A percentile compares a stretch with the other conserved stretches of the same genome.
Evolutionary conservation across 176 grass and related monocot species (phyloP).

Genomic region (Microstegium vimineum): DNA sequence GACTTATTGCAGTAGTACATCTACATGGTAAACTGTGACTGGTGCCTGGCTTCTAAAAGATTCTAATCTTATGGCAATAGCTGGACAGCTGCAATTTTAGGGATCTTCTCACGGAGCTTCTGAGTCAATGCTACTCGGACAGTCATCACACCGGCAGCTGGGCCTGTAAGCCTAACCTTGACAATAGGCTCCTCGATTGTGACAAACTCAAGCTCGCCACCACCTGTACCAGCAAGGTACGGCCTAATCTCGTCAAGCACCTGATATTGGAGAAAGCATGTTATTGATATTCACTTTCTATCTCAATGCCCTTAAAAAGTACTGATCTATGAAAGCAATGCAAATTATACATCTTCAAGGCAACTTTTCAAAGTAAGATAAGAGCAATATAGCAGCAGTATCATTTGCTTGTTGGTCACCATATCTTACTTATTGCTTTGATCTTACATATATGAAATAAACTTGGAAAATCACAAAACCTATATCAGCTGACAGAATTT

Average conservation of each 20-base stretch:
- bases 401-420: background rate
- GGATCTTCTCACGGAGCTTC: conserved; percentile 96
- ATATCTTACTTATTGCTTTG: background rate
- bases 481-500: background rate
- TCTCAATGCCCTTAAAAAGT: background rate
- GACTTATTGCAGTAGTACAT: conserved; percentile 23
- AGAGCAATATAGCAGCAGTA: background rate
- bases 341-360: background rate
- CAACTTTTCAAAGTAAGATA: background rate
- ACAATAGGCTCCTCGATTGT: conserved; percentile 79
- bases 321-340: background rate
- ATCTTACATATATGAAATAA: background rate
- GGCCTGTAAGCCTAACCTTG: conserved; percentile 79
- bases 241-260: conserved; percentile 97
- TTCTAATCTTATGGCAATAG: conserved; percentile 48
- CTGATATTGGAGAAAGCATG: conserved; percentile 30
- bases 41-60: background rate
- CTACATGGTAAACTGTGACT: conserved; percentile 1
- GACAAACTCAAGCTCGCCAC: conserved; percentile 87
- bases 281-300: background rate
- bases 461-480: background rate
- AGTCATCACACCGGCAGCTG: conserved; percentile 84
- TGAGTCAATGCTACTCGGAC: conserved; percentile 88
- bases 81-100: conserved; percentile 76
- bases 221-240: conserved; percentile 86